Evolutionary conservation across 2,329 filamentous ascomycete genomes (phyloP).

Genomic region (Ophiostoma quercus): DNA sequence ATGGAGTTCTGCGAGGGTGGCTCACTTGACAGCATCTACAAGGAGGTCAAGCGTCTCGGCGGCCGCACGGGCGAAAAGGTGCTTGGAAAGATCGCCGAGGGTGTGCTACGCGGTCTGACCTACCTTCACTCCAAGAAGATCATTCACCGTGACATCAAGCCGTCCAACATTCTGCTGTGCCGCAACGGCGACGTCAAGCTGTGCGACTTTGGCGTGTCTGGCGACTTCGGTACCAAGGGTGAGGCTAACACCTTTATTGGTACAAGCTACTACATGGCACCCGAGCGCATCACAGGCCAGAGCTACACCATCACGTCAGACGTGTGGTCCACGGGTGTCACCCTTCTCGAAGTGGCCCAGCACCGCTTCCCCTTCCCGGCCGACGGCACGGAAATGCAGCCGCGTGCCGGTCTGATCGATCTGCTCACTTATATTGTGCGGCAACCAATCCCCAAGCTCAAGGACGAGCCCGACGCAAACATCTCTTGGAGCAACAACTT

Average conservation of each 20-base stretch:
- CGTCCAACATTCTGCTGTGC: conserved; percentile 91
- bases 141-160: conserved; percentile 98
- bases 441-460: conserved; percentile 89
- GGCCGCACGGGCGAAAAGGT: conserved; percentile 96
- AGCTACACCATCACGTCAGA: conserved; percentile 98
- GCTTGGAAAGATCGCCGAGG: conserved; percentile 91
- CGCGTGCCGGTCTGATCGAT: conserved; percentile 86
- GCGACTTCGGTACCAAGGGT: conserved; percentile 96
- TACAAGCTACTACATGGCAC: conserved; percentile 98
- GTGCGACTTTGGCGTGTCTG: conserved; percentile 96
- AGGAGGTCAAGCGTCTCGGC: conserved; percentile 91
- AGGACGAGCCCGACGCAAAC: conserved; percentile 83
- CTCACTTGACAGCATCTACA: conserved; percentile 93
- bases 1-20: conserved; percentile 99
- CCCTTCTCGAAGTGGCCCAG: conserved; percentile 96
- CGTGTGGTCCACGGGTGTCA: conserved; percentile 96
- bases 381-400: conserved; percentile 92
- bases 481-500: conserved; percentile 97
- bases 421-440: conserved; percentile 95
- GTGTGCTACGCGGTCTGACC: conserved; percentile 85
- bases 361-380: conserved; percentile 97
- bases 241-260: conserved; percentile 99
- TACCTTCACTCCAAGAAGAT: conserved; percentile 95
- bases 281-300: conserved; percentile 94
- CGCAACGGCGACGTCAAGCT: conserved; percentile 92